Base-by-base conservation (phyloP, 345 rosid species). In the Gossypioides kirkii region DNA sequence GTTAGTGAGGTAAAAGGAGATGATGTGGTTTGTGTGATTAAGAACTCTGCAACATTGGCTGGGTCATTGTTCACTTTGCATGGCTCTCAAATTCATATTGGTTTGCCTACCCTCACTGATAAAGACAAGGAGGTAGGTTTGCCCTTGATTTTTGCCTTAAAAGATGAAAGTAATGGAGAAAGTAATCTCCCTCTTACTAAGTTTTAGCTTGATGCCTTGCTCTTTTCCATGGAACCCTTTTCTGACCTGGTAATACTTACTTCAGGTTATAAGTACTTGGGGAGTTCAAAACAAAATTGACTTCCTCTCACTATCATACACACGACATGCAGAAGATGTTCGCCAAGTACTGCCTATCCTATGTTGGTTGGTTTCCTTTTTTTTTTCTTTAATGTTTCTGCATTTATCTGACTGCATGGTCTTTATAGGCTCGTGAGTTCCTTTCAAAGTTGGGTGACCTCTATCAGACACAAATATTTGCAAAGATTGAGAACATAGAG, bases 311-410 rank as follows among this genome's bases (percentile, higher is more conserved):
- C 78, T 95, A 82, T 95, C 99, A 11, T 95, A 92, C 59, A 92
- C 98, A 23, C 86, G 98, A 18, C 96, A 92, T 83, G 98, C 99
- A 2, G 97, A 95, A 78, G 99, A 95, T 80, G 99, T 95, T 73
- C 98, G 99, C 78, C 88, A 85, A 25, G 99, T 95, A 72, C 18
- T 59, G 2, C 23, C 1, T 61, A 32, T 73, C n/a, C 52, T 59
- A 6, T 74, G 10, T 26, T 16, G 7, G 38, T 10, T 10, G 12
- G 17, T 8, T 20, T 8, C 13, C 25, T 20, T 45, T 7, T 62
- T 45, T 8, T 20, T 12, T 67, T 52, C 2, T 20, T 55, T 55
- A 18, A 55, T 50, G n/a, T 14, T 20, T 54, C 52, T 64, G 42
- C 3, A 6, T 42, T 22, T 65, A 41, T 32, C 25, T 23, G 6